Conservation (phyloP, 192 early-diverging fungal species). For the Entomortierella chlamydospora region DNA sequence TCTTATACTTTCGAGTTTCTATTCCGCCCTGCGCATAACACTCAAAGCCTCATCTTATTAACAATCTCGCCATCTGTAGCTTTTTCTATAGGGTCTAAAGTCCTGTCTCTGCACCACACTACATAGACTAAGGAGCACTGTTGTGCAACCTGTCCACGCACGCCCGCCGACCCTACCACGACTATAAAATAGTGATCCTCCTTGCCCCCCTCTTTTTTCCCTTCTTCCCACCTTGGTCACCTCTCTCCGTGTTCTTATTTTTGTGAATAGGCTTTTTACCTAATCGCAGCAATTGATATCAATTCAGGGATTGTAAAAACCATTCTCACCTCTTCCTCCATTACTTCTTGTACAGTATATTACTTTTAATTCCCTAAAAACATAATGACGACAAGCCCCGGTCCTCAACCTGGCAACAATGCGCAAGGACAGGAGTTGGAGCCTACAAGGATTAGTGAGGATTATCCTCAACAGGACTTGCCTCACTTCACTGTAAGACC, state of each 20-base stretch:
- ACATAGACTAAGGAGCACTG: no score
- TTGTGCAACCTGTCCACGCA: background rate
- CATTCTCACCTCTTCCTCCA: background rate
- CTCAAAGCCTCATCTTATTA: no score
- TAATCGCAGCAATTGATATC: background rate
- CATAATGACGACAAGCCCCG: background rate
- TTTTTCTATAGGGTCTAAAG: background rate
- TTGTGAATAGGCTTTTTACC: background rate
- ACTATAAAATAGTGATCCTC: background rate
- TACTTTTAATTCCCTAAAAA: background rate
- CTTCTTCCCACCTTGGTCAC: background rate
- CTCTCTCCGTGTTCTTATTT: no score
- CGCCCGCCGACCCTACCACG: background rate
- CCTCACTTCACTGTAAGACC: slow-evolving; percentile 49
- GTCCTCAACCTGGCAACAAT: background rate
- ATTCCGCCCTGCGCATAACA: no score
- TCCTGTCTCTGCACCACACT: background rate
- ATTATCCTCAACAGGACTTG: slow-evolving; percentile 24
- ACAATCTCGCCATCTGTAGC: no score
- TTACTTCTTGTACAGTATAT: background rate
- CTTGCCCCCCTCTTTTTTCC: background rate
- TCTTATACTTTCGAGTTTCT: no score
- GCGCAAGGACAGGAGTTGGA: background rate
- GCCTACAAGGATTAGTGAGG: slow-evolving; percentile 16
- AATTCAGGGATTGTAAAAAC: no score